Conservation (phyloP, 208 protist genomes). For the Porcisia hertigi region DNA sequence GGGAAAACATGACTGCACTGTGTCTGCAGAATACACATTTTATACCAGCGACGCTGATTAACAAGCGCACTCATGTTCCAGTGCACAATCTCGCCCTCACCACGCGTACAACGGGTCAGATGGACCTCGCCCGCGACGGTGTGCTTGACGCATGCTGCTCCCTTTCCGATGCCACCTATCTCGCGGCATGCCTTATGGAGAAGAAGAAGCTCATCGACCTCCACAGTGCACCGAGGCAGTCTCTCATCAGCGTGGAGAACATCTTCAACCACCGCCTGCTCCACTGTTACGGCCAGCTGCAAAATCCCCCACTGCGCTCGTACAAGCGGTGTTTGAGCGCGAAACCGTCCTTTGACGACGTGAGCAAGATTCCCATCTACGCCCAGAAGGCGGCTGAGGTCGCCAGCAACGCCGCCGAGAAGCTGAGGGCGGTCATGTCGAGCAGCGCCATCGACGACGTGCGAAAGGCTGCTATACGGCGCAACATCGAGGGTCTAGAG, state of each 20-base stretch:
- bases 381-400: slow-evolving; percentile 61
- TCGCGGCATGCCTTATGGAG: slow-evolving; percentile 76
- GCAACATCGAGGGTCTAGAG: slow-evolving; percentile 48
- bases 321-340: slow-evolving; percentile 68
- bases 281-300: slow-evolving; percentile 71
- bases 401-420: slow-evolving; percentile 53
- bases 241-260: slow-evolving; percentile 67
- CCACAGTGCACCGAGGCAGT: slow-evolving; percentile 38
- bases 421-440: slow-evolving; percentile 44
- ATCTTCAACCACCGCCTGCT: slow-evolving; percentile 81
- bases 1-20: slow-evolving; percentile 70
- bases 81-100: slow-evolving; percentile 81
- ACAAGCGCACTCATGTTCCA: slow-evolving; percentile 73
- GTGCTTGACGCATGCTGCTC: slow-evolving; percentile 60
- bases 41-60: slow-evolving; percentile 79
- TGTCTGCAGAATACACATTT: slow-evolving; percentile 52
- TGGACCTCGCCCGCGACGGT: slow-evolving; percentile 42
- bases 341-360: slow-evolving; percentile 49
- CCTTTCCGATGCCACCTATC: slow-evolving; percentile 72
- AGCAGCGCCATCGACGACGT: slow-evolving; percentile 34
- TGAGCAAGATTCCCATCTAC: slow-evolving; percentile 41
- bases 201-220: slow-evolving; percentile 76
- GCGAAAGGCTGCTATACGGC: slow-evolving; percentile 37
- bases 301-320: slow-evolving; percentile 66
- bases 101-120: slow-evolving; percentile 46